A percentile compares a stretch with the other conserved stretches of the same genome.
Evolutionary conservation across 78 protist genomes (phyloP).

Genomic region (Anaeramoeba ignava): DNA sequence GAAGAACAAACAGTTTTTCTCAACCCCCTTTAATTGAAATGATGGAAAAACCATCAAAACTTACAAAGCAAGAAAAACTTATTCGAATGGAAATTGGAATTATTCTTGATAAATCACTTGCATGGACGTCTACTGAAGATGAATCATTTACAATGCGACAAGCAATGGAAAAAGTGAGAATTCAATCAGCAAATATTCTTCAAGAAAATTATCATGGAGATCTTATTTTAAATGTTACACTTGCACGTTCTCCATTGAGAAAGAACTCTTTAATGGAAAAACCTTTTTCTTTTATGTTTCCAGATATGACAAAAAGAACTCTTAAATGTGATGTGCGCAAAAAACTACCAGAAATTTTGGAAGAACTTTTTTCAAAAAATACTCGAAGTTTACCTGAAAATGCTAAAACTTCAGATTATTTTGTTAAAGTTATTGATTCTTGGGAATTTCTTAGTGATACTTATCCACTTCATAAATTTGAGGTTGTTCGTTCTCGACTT

Average conservation of each 20-base stretch:
- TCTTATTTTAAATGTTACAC: background rate
- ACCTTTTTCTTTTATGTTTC: background rate
- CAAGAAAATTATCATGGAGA: too few species aligned
- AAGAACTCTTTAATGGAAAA: background rate
- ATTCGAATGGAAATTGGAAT: background rate
- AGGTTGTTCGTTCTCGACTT: background rate
- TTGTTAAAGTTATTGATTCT: background rate
- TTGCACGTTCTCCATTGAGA: background rate
- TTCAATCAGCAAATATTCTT: background rate
- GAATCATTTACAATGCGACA: background rate
- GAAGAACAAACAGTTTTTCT: background rate
- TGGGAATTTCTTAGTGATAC: background rate
- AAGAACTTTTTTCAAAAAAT: background rate
- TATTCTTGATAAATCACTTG: background rate
- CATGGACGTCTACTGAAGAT: background rate
- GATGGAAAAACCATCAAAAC: background rate
- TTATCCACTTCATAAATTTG: background rate
- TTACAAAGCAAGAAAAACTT: background rate
- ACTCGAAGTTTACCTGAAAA: background rate
- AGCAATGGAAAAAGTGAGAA: background rate
- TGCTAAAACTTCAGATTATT: background rate
- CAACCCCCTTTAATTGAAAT: background rate
- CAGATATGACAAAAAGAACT: background rate
- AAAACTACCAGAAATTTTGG: background rate
- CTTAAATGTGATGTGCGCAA: background rate